phyloP scores from a whole-genome alignment of 306 rosid genomes.

The Heteromeles arbutifolia region DNA sequence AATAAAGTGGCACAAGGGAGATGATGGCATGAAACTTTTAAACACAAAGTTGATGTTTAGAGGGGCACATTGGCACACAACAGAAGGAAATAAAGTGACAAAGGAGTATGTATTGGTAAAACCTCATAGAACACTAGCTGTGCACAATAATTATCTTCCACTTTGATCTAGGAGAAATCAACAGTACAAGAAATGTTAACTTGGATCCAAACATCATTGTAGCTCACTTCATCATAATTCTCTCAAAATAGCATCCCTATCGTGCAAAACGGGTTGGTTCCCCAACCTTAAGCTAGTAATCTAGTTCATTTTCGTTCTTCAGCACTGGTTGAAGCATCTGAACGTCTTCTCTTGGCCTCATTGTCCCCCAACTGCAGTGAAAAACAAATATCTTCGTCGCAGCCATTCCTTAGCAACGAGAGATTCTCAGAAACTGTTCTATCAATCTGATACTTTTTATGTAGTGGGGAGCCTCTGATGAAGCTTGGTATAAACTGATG shows the following conservation, averaged over 20 bases:
- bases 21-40: no score
- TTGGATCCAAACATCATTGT: no score
- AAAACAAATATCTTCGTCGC: conserved; percentile 69
- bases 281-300: conserved; percentile 20
- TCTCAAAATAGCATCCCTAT: conserved; percentile 4
- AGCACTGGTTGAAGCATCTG: conserved; percentile 59
- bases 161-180: not conserved
- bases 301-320: conserved; percentile 53
- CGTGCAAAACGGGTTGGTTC: conserved; percentile 10
- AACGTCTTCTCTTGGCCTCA: conserved; percentile 88
- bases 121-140: not conserved
- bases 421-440: conserved; percentile 58
- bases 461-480: conserved; percentile 58
- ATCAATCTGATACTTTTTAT: conserved; percentile 37
- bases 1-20: no score
- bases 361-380: conserved; percentile 90
- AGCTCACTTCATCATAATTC: not conserved
- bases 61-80: no score
- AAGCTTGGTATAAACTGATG: conserved; percentile 93
- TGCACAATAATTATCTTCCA: not conserved
- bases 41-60: no score
- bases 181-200: no score
- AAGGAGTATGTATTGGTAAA: not conserved
- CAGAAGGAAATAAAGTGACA: no score
- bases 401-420: conserved; percentile 55